Evolutionary conservation across 371 early-diverging fungal genomes (phyloP).

Genomic region (Capillidium rhysosporum): DNA sequence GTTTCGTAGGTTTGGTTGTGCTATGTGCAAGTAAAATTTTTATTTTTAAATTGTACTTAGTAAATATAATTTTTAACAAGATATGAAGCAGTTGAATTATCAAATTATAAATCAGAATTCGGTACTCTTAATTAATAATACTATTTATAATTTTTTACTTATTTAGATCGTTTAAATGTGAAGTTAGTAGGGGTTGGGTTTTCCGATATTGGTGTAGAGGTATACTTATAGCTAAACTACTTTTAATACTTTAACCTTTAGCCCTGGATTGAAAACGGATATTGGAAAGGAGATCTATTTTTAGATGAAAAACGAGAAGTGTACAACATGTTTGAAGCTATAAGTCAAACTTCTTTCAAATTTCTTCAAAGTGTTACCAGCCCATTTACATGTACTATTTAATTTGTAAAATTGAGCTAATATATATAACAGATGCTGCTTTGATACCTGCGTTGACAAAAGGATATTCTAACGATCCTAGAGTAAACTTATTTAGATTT

Average conservation of each 20-base stretch:
- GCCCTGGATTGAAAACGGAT: too few relatives aligned
- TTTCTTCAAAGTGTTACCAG: not conserved
- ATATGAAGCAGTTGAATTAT: not conserved
- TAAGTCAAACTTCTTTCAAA: not conserved
- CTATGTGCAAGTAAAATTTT: not conserved
- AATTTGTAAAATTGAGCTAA: not conserved
- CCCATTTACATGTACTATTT: not conserved
- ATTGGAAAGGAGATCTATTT: not conserved
- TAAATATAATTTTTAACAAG: not conserved
- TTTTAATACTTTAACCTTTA: too few relatives aligned
- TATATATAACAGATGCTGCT: not conserved
- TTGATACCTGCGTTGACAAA: not conserved
- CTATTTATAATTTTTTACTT: not conserved
- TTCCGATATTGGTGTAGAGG: not conserved
- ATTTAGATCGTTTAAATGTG: not conserved
- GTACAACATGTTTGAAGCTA: not conserved
- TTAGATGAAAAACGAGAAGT: not conserved
- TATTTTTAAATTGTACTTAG: too few relatives aligned
- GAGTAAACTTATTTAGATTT: not conserved
- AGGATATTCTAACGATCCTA: not conserved
- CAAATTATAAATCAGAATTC: not conserved
- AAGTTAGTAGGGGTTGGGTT: not conserved
- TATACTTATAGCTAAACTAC: not conserved
- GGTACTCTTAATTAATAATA: not conserved
- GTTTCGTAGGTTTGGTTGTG: constrained; percentile 1